phyloP scores from a whole-genome alignment of 257 asterid species.

The Primulina huaijiensis region DNA sequence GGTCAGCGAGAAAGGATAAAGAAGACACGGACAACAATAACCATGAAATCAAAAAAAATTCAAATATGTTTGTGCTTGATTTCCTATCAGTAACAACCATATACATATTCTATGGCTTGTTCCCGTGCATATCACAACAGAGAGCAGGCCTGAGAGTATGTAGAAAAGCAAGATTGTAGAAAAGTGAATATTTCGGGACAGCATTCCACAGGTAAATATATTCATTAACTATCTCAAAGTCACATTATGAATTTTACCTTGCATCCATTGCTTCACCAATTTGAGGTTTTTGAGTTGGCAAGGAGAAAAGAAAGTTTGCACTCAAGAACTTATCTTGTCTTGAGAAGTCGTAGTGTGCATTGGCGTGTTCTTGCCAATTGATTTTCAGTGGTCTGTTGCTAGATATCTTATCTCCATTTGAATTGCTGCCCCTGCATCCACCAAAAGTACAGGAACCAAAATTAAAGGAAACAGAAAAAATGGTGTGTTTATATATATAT shows the following conservation, averaged over 20 bases:
- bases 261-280: slow-evolving; percentile 38
- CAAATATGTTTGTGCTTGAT: too few species aligned
- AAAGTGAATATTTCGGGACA: neutral
- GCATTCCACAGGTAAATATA: neutral
- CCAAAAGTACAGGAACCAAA: neutral
- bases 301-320: slow-evolving; percentile 62
- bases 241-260: slow-evolving; percentile 46
- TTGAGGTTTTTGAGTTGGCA: slow-evolving; percentile 63
- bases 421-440: slow-evolving; percentile 41
- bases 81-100: neutral
- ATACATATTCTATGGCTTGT: neutral
- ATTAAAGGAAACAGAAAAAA: neutral
- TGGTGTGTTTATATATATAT: too few species aligned
- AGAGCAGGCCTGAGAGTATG: neutral
- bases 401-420: slow-evolving; percentile 34
- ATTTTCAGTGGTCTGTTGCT: slow-evolving; percentile 39
- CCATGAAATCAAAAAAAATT: too few species aligned
- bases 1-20: neutral
- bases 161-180: slow-evolving; percentile 4
- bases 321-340: slow-evolving; percentile 61
- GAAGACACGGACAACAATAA: too few species aligned
- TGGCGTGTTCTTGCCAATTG: slow-evolving; percentile 75
- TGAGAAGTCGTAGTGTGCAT: slow-evolving; percentile 53
- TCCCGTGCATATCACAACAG: neutral
- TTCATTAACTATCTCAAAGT: slow-evolving; percentile 16